Base-by-base conservation (phyloP, 306 rosid species). In the Spatholobus suberectus region DNA sequence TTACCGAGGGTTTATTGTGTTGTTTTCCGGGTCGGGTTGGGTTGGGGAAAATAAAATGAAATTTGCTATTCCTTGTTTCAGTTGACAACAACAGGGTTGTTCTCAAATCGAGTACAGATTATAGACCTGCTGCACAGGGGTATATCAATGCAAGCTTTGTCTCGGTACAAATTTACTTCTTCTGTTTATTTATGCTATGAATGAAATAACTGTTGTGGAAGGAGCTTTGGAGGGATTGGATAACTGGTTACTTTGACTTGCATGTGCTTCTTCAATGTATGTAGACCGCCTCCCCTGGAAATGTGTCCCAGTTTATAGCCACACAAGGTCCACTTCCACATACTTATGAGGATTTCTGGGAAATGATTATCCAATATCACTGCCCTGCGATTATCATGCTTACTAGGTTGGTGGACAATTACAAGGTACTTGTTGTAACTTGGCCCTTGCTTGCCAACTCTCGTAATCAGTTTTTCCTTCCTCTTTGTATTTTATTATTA, bases 301-400 rank as follows among this genome's bases (percentile, higher is more conserved):
- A 8, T 73, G 81, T 91, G 75, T 91, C 99, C 32, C 87, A 75
- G 76, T 96, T 96, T 87, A 85, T 96, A 59, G 99, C 99, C 66
- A 94, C 99, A 17, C 99, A 96, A 93, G 99, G 99, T 40, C 99
- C 99, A 1, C 85, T 94, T 76, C 97, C 91, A 4, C 92, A 92
- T 83, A 96, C 99, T 12, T 96, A 81, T 15, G 96, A 94, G 88
- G 99, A 94, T 90, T 96, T 96, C 88, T 96, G 99, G 99, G 98
- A 91, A 88, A 93, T 96, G 99, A 86, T 91, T 51, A 80, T 92
- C 29, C 94, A 96, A 86, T 76, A 86, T 49, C 90, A n/a, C 38
- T 92, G 99, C 84, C 99, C 97, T 77, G 94, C 87, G 35, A 84
- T 96, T 84, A 90, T 96, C 68, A 96, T 93, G 99, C 96, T 96